phyloP scores from a whole-genome alignment of 192 early-diverging fungal genomes.

The Gaertneriomyces semiglobifer region DNA sequence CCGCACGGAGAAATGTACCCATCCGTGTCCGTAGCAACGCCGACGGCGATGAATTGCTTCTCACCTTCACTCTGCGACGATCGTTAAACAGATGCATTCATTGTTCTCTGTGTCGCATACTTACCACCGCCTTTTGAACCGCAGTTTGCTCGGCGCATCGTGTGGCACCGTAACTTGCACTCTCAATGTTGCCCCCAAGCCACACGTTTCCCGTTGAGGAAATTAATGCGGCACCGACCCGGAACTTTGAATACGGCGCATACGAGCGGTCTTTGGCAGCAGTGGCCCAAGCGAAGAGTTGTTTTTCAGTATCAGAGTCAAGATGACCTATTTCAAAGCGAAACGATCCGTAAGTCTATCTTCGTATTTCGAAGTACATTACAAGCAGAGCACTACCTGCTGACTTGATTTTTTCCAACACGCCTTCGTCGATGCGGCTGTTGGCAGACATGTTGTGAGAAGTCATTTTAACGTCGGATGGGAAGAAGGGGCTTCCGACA shows the following conservation, averaged over 20 bases:
- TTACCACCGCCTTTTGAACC: conserved; percentile 82
- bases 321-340: no score
- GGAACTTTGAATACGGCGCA: conserved; percentile 88
- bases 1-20: conserved; percentile 62
- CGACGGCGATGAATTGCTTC: conserved; percentile 68
- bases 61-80: conserved; percentile 69
- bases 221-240: conserved; percentile 81
- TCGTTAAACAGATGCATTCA: not conserved
- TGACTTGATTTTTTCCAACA: no score
- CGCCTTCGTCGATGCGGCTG: no score
- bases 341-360: no score
- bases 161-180: conserved; percentile 78
- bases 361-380: no score
- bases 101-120: conserved; percentile 4
- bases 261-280: conserved; percentile 72
- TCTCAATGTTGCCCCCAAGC: conserved; percentile 85
- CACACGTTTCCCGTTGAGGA: conserved; percentile 60
- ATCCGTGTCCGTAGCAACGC: conserved; percentile 67
- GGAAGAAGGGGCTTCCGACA: no score
- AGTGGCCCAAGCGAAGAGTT: no score
- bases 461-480: no score
- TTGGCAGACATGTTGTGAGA: no score
- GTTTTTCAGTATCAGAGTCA: no score
- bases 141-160: conserved; percentile 92
- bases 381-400: no score